phyloP scores from a whole-genome alignment of 2,329 filamentous ascomycete species.

The Aureobasidium vineae region DNA sequence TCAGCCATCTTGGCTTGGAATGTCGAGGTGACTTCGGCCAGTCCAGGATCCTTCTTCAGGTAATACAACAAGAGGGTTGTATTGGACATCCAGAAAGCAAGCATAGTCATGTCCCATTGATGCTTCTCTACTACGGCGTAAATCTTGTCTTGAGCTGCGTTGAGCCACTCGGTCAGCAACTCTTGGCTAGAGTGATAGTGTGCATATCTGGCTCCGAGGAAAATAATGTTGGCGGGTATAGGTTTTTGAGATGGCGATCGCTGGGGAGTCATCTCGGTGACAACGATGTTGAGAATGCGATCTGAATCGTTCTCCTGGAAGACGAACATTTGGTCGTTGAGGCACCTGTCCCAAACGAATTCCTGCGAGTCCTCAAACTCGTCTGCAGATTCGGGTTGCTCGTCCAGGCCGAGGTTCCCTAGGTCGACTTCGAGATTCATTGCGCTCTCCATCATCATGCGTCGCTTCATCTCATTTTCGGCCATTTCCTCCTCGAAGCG shows the following conservation, averaged over 20 bases:
- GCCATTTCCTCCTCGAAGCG: constrained; percentile 96
- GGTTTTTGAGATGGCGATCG: constrained; percentile 96
- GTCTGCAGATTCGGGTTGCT: constrained; percentile 80
- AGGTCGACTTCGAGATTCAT: constrained; percentile 95
- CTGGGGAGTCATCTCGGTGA: constrained; percentile 97
- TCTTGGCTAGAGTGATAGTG: constrained; percentile 93
- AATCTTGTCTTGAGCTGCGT: constrained; percentile 90
- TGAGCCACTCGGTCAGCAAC: constrained; percentile 74
- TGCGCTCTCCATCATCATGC: constrained; percentile 99
- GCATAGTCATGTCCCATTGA: constrained; percentile 99
- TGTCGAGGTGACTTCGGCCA: constrained; percentile 76
- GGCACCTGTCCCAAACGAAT: constrained; percentile 91
- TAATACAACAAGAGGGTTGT: constrained; percentile 94
- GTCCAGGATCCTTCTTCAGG: constrained; percentile 84
- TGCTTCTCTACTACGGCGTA: constrained; percentile 93
- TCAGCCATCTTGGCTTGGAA: constrained; percentile 94
- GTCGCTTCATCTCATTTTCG: constrained; percentile 88
- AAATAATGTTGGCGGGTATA: constrained; percentile 94
- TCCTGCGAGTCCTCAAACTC: constrained; percentile 89
- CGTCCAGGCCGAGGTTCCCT: constrained; percentile 92
- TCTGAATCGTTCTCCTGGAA: constrained; percentile 94
- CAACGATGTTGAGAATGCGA: constrained; percentile 88
- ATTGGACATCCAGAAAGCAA: constrained; percentile 99
- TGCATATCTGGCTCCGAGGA: constrained; percentile 90
- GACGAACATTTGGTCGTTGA: constrained; percentile 99